Conservation (phyloP, 164 flowering plant genomes). For the Umbellularia californica region DNA sequence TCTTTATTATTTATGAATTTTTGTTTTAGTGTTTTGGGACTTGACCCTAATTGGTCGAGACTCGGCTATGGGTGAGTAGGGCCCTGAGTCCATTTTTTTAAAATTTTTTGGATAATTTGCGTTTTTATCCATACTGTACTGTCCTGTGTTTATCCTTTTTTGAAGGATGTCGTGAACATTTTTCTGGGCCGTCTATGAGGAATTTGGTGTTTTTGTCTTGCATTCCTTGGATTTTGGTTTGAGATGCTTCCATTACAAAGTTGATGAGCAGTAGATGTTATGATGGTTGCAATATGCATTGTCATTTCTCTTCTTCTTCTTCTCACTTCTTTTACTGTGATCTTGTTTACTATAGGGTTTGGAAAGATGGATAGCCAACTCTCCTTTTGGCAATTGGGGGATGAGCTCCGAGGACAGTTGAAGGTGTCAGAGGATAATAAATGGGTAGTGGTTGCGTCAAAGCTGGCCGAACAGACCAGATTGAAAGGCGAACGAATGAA, state of each 20-base stretch:
- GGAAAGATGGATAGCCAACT: constrained; percentile 57
- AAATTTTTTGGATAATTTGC: no score
- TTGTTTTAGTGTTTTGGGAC: no score
- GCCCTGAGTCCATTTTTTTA: no score
- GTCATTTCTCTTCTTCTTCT: background rate
- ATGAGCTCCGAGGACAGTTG: constrained; percentile 83
- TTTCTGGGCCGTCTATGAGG: no score
- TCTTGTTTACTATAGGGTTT: background rate
- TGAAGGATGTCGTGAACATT: no score
- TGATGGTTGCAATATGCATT: background rate
- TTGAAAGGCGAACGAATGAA: constrained; percentile 72
- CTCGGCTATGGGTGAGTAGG: no score
- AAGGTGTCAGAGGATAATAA: constrained; percentile 77
- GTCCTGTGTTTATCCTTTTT: no score
- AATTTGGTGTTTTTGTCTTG: background rate
- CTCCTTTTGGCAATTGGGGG: constrained; percentile 92
- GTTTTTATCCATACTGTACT: no score
- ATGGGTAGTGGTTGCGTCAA: constrained; percentile 80
- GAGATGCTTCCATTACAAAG: background rate
- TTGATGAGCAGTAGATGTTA: background rate
- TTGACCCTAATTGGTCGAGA: no score
- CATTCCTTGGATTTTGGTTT: background rate
- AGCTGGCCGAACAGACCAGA: constrained; percentile 83
- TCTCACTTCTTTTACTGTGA: background rate
- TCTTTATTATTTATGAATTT: no score